A percentile compares a stretch with the other conserved stretches of the same genome.
Conservation (phyloP, 2,329 filamentous ascomycete genomes). For the Chaetomium sp. region DNA sequence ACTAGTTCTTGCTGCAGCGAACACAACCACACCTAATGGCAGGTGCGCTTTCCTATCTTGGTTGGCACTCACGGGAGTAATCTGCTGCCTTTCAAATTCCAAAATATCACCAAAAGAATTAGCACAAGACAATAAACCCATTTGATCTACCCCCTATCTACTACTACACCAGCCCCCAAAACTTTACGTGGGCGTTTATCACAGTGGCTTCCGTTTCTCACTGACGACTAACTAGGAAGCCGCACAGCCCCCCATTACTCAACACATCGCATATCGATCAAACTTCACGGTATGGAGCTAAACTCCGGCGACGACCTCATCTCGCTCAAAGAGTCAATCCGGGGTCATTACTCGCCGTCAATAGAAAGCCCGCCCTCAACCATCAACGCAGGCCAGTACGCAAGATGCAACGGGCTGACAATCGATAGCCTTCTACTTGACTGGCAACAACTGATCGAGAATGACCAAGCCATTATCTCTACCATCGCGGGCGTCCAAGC, state of each 20-base stretch:
- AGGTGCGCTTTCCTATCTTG: too few relatives aligned
- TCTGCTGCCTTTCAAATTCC: too few relatives aligned
- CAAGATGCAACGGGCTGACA: constrained; percentile 29
- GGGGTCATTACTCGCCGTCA: constrained; percentile 3
- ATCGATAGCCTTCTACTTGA: constrained; percentile 27
- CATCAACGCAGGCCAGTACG: constrained; percentile 30
- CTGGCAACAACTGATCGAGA: constrained; percentile 23
- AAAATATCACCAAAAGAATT: too few relatives aligned
- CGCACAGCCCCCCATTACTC: not conserved
- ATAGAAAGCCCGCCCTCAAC: constrained; percentile 10
- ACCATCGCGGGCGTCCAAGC: constrained; percentile 18
- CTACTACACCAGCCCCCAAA: not conserved
- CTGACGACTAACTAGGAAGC: not conserved
- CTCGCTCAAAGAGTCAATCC: constrained; percentile 25
- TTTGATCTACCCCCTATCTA: not conserved
- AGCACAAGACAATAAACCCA: too few relatives aligned
- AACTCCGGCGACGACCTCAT: constrained; percentile 25
- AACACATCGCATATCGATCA: not conserved
- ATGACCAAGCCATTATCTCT: constrained; percentile 19
- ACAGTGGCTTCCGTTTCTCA: not conserved
- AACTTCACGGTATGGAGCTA: constrained; percentile 20
- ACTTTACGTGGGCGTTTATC: not conserved
- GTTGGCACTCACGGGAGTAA: too few relatives aligned
- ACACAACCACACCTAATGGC: not conserved
- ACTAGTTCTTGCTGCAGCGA: not conserved